Conservation (phyloP, 768 basidiomycete genomes). For the Pleurotus tuoliensis region DNA sequence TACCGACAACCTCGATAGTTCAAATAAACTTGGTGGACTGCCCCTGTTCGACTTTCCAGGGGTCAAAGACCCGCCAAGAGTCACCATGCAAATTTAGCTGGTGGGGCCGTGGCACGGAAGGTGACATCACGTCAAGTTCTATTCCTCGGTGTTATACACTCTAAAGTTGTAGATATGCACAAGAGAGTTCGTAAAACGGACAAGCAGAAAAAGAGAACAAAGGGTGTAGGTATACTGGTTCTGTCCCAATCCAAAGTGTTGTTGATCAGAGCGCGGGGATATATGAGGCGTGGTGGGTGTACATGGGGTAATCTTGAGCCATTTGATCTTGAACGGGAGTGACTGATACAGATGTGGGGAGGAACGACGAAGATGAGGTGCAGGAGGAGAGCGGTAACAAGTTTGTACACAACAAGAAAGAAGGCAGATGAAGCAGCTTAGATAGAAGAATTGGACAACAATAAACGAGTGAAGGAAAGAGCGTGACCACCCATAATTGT, state of each 20-base stretch:
- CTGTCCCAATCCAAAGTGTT: conserved; percentile 5
- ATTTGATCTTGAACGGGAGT: not conserved
- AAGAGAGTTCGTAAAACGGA: no score
- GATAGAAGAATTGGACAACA: not conserved
- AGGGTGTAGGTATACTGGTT: conserved; percentile 4
- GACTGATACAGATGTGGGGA: conserved; percentile 5
- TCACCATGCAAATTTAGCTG: no score
- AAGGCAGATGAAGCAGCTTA: not conserved
- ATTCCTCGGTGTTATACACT: no score
- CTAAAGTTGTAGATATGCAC: no score
- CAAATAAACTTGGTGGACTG: no score
- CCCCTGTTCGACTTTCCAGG: no score
- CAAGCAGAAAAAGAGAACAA: not conserved
- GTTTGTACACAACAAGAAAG: conserved; percentile 7
- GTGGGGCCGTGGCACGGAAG: no score
- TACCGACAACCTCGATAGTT: no score
- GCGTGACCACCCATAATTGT: no score
- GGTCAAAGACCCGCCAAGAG: no score
- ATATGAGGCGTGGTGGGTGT: not conserved
- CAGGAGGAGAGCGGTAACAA: conserved; percentile 5
- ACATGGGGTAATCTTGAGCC: conserved; percentile 3
- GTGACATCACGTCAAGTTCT: no score
- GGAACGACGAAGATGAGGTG: not conserved
- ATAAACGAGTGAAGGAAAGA: not conserved
- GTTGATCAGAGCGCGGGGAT: conserved; percentile 3